Conservation (phyloP, 352 stramenopile genomes). For the Hyaloperonospora arabidopsidis region DNA sequence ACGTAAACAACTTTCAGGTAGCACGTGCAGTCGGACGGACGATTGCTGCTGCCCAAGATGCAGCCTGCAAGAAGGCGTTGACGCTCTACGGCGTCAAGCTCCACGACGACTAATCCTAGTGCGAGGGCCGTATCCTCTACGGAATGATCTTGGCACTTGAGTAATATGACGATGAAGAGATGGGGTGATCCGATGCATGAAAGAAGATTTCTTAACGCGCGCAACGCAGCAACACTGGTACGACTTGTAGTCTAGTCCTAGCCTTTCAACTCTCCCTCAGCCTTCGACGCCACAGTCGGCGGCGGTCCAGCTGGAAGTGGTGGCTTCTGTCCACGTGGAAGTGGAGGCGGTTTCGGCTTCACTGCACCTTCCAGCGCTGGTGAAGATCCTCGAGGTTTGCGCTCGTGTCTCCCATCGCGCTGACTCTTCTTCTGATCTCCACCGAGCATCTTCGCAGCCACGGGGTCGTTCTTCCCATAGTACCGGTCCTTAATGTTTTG, state of each 20-base stretch:
- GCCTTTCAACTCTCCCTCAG: slow-evolving; percentile 21
- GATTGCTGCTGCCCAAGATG: slow-evolving; percentile 61
- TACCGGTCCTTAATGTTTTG: slow-evolving; percentile 94
- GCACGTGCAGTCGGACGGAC: slow-evolving; percentile 54
- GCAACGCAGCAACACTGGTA: background rate
- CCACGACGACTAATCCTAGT: slow-evolving; percentile 30
- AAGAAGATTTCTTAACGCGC: background rate
- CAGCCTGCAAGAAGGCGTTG: slow-evolving; percentile 55
- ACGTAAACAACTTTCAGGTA: slow-evolving; percentile 58
- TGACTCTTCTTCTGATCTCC: slow-evolving; percentile 21
- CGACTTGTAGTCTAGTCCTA: slow-evolving; percentile 18
- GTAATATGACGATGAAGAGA: background rate
- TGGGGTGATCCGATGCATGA: no score
- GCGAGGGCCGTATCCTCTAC: background rate
- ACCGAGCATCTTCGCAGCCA: slow-evolving; percentile 86
- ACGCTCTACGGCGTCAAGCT: slow-evolving; percentile 57
- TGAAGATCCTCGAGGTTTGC: slow-evolving; percentile 19
- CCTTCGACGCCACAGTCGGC: slow-evolving; percentile 18
- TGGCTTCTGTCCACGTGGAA: slow-evolving; percentile 49
- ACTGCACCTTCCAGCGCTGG: slow-evolving; percentile 14
- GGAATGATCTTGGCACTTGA: no score
- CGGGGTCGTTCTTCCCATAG: slow-evolving; percentile 91
- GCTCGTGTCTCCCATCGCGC: slow-evolving; percentile 17
- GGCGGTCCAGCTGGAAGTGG: slow-evolving; percentile 55
- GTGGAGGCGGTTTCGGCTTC: slow-evolving; percentile 52